phyloP scores from a whole-genome alignment of 768 basidiomycete species.

The Pholiota microspora region DNA sequence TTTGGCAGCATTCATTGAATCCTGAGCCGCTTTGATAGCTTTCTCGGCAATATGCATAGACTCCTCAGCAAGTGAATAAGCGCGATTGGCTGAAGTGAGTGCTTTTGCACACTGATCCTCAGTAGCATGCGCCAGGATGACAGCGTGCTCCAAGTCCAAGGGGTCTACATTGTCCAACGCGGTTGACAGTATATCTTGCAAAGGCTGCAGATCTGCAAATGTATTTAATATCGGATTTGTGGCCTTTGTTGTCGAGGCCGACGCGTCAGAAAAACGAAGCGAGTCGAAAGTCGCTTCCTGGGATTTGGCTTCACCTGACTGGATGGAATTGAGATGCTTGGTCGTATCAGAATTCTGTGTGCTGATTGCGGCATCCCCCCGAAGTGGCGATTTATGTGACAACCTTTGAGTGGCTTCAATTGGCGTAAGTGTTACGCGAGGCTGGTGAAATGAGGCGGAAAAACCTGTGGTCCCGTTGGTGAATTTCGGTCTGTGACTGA shows the following conservation, averaged over 20 bases:
- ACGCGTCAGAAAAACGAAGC: background rate
- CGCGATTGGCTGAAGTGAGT: constrained; percentile 24
- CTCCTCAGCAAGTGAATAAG: constrained; percentile 28
- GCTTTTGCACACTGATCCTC: constrained; percentile 23
- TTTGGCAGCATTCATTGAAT: constrained; percentile 25
- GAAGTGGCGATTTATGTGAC: no score
- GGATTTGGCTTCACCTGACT: background rate
- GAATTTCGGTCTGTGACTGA: no score
- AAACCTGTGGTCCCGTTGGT: no score
- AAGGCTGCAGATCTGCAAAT: constrained; percentile 18
- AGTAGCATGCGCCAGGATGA: constrained; percentile 22
- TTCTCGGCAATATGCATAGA: constrained; percentile 25
- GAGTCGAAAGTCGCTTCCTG: background rate
- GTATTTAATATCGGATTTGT: constrained; percentile 2
- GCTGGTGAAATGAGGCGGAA: no score
- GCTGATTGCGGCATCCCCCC: no score
- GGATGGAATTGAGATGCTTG: background rate
- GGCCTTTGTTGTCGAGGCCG: background rate
- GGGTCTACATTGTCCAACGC: constrained; percentile 20
- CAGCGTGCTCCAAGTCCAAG: constrained; percentile 15
- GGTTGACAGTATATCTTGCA: constrained; percentile 21
- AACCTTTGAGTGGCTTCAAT: no score
- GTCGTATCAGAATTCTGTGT: no score
- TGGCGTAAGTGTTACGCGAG: no score
- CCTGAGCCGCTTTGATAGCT: no score